These are phyloP conservation scores for Kuraishia piskuri DNA, from an alignment of 805 yeast genomes.

Conservation along the genomic window DNA sequence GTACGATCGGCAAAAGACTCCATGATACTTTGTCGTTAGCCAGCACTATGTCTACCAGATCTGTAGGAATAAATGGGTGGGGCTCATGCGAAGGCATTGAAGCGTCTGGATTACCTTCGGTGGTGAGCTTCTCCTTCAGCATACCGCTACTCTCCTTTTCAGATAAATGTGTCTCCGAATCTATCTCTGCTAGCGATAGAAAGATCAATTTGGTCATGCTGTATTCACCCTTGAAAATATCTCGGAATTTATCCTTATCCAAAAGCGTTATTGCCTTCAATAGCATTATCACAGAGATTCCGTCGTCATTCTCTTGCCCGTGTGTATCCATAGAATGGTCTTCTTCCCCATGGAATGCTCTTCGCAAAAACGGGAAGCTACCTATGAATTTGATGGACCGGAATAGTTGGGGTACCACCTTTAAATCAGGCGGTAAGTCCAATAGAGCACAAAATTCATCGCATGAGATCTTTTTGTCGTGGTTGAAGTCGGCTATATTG, in stretches of 20 bases:
- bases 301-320: constrained; percentile 8
- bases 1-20: constrained; percentile 25
- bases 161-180: not conserved
- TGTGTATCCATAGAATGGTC: no score
- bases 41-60: constrained; percentile 14
- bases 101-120: no score
- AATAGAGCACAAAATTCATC: constrained; percentile 20
- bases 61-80: not conserved
- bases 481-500: constrained; percentile 12
- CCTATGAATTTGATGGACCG: constrained; percentile 33
- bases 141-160: not conserved
- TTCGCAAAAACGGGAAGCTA: constrained; percentile 38
- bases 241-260: constrained; percentile 31
- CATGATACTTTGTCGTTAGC: constrained; percentile 17
- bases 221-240: constrained; percentile 24
- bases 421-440: constrained; percentile 24
- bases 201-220: constrained; percentile 39
- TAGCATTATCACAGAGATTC: constrained; percentile 29
- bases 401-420: constrained; percentile 27
- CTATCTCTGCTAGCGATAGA: constrained; percentile 25
- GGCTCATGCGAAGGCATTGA: not conserved
- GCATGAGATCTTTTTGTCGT: constrained; percentile 16
- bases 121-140: not conserved
- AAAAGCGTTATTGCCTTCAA: constrained; percentile 35
- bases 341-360: not conserved